A percentile compares a stretch with the other conserved stretches of the same genome.
phyloP scores from a whole-genome alignment of 306 rosid species.

The Vigna nakashimae region DNA sequence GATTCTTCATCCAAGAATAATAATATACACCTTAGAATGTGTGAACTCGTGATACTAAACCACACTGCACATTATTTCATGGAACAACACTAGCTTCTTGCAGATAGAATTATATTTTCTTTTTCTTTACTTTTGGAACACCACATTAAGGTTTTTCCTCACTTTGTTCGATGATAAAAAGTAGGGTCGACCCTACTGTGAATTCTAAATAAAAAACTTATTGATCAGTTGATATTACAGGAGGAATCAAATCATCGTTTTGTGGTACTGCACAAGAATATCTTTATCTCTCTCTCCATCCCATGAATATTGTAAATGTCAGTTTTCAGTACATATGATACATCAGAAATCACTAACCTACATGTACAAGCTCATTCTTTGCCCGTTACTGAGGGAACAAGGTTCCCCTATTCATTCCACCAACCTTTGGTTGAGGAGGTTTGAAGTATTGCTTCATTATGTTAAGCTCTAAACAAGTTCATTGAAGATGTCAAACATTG shows the following conservation, averaged over 20 bases:
- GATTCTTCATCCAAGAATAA: neutral
- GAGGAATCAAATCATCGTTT: constrained; percentile 28
- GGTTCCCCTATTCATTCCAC: constrained; percentile 12
- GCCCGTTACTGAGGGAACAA: constrained; percentile 13
- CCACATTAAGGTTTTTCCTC: constrained; percentile 28
- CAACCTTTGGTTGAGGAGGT: neutral
- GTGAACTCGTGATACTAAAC: constrained; percentile 19
- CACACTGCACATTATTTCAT: constrained; percentile 44
- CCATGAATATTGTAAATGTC: constrained; percentile 21
- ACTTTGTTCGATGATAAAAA: constrained; percentile 28
- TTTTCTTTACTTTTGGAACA: constrained; percentile 10
- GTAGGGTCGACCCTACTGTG: neutral
- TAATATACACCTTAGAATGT: constrained; percentile 24
- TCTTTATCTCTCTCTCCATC: constrained; percentile 11
- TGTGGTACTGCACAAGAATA: constrained; percentile 14
- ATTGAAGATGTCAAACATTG: neutral
- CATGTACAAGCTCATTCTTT: constrained; percentile 19
- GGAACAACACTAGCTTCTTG: constrained; percentile 33
- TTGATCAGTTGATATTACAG: neutral
- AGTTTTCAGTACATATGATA: constrained; percentile 34
- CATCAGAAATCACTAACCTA: neutral
- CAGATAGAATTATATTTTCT: constrained; percentile 12
- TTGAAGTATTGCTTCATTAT: neutral
- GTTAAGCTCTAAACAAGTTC: constrained; percentile 4
- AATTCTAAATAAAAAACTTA: constrained; percentile 11